Conservation (phyloP, 257 asterid genomes). For the Verbascum thapsus region DNA sequence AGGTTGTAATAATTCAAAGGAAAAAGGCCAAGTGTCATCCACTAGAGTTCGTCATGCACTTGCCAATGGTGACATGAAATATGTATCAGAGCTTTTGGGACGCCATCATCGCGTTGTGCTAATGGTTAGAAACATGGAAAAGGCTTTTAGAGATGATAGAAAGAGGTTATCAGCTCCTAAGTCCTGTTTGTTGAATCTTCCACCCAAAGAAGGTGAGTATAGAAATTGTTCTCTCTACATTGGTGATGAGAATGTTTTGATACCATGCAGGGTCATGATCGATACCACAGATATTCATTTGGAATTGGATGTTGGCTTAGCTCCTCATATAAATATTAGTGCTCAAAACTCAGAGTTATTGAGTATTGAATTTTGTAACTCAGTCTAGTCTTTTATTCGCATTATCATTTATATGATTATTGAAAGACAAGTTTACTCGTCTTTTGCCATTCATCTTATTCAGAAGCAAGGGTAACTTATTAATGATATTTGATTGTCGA, state of each 20-base stretch:
- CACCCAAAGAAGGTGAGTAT: constrained; percentile 79
- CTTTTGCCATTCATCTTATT: not conserved
- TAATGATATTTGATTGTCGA: not conserved
- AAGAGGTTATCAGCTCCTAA: constrained; percentile 55
- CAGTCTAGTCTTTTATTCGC: constrained; percentile 10
- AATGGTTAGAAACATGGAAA: constrained; percentile 37
- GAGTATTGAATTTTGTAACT: constrained; percentile 70
- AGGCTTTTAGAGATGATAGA: constrained; percentile 38
- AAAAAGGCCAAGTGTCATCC: constrained; percentile 91
- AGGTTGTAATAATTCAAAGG: constrained; percentile 46
- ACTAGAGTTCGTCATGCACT: constrained; percentile 91
- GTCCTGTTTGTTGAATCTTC: constrained; percentile 84
- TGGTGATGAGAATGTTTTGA: constrained; percentile 45
- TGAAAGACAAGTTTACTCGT: constrained; percentile 5
- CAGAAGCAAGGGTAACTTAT: not conserved
- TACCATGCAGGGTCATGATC: constrained; percentile 62
- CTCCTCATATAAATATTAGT: constrained; percentile 37
- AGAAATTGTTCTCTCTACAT: constrained; percentile 60
- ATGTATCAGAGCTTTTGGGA: constrained; percentile 83
- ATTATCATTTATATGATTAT: not conserved
- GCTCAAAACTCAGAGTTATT: constrained; percentile 44
- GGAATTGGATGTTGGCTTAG: constrained; percentile 55
- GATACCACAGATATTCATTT: constrained; percentile 60
- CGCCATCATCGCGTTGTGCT: constrained; percentile 77
- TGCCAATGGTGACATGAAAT: constrained; percentile 74